Conservation (phyloP, 1,139 yeast species). For the Candida dubliniensis region DNA sequence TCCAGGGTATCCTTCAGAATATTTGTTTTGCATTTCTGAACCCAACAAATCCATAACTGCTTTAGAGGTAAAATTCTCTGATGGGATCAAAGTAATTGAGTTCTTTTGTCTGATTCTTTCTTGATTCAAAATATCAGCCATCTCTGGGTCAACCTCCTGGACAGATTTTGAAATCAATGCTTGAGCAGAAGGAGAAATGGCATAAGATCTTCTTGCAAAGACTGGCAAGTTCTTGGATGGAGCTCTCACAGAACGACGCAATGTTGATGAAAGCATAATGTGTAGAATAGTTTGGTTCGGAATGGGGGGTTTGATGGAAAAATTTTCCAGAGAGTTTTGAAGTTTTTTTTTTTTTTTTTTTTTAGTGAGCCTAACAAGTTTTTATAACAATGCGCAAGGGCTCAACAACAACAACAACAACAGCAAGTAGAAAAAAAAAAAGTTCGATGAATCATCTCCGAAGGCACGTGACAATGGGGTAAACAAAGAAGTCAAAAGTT, state of each 20-base stretch:
- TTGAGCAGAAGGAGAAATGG: slow-evolving; percentile 50
- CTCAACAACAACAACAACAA: not conserved
- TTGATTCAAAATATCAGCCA: slow-evolving; percentile 75
- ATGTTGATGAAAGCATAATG: slow-evolving; percentile 21
- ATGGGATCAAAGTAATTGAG: slow-evolving; percentile 81
- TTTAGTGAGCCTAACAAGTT: not conserved
- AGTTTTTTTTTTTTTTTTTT: not conserved
- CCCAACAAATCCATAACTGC: slow-evolving; percentile 94
- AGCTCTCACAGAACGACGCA: slow-evolving; percentile 23
- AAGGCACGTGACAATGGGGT: not conserved
- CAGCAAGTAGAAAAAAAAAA: not conserved
- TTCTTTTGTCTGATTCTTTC: slow-evolving; percentile 94
- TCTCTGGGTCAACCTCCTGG: slow-evolving; percentile 78
- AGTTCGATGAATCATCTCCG: not conserved
- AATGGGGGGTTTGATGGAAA: not conserved
- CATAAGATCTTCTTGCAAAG: slow-evolving; percentile 31
- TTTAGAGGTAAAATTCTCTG: slow-evolving; percentile 92
- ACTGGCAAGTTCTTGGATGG: slow-evolving; percentile 13
- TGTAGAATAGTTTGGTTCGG: not conserved
- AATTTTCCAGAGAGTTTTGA: not conserved
- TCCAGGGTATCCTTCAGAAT: slow-evolving; percentile 98
- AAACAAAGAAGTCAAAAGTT: slow-evolving; percentile 1
- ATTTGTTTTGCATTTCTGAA: slow-evolving; percentile 95
- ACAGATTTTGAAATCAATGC: slow-evolving; percentile 64
- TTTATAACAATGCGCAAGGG: not conserved